A percentile compares a stretch with the other conserved stretches of the same genome.
phyloP scores from a whole-genome alignment of 2,329 filamentous ascomycete species.

The Penicillium aurantiogriseum region DNA sequence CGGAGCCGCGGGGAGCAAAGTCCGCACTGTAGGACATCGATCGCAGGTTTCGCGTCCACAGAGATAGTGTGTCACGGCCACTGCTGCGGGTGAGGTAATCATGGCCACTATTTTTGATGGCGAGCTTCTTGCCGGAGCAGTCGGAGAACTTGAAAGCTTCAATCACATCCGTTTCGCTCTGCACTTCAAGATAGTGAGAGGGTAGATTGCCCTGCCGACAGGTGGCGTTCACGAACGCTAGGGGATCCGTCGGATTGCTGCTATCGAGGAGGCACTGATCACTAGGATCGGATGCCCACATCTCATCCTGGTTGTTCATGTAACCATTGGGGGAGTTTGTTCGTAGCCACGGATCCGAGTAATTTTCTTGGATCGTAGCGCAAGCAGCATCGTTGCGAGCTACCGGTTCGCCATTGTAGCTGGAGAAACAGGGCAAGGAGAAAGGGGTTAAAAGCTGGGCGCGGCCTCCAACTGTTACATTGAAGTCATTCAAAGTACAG shows the following conservation, averaged over 20 bases:
- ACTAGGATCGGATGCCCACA: slow-evolving; percentile 19
- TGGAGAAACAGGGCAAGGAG: not conserved
- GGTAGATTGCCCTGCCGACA: not conserved
- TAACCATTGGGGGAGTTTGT: slow-evolving; percentile 20
- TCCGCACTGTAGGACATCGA: not conserved
- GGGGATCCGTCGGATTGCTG: slow-evolving; percentile 9
- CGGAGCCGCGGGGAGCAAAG: not conserved
- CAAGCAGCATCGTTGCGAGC: not conserved
- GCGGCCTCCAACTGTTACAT: not conserved
- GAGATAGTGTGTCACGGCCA: slow-evolving; percentile 27
- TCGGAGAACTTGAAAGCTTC: slow-evolving; percentile 9
- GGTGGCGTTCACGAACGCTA: not conserved
- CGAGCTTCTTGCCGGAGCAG: slow-evolving; percentile 10
- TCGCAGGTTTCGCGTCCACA: slow-evolving; percentile 33
- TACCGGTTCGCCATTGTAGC: not conserved
- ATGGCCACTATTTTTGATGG: slow-evolving; percentile 37
- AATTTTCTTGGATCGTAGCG: not conserved
- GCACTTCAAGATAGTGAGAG: slow-evolving; percentile 1
- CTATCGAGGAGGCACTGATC: slow-evolving; percentile 21
- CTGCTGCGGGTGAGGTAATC: slow-evolving; percentile 36
- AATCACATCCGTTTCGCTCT: not conserved
- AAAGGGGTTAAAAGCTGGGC: not conserved
- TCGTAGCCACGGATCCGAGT: slow-evolving; percentile 16
- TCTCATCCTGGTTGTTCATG: slow-evolving; percentile 25
- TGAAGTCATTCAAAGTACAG: not conserved